Conservation (phyloP, 2,329 filamentous ascomycete genomes). For the Ceratocystis cubensis region DNA sequence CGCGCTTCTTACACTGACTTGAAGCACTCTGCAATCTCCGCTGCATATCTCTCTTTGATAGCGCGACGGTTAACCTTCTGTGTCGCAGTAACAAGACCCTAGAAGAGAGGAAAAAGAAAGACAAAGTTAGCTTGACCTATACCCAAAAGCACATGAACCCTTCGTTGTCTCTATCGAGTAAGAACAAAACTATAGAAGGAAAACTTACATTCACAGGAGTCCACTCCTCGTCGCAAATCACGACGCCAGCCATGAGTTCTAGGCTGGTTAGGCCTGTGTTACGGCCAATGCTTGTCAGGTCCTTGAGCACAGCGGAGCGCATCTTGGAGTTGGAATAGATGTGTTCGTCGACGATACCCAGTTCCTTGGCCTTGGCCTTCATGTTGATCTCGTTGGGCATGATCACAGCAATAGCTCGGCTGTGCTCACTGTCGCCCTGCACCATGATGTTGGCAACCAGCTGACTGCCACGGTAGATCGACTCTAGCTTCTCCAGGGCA, state of each 20-base stretch:
- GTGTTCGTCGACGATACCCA: constrained; percentile 53
- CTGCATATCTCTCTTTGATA: constrained; percentile 39
- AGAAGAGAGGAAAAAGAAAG: background rate
- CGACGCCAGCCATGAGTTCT: constrained; percentile 64
- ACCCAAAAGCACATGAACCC: background rate
- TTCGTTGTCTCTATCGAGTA: background rate
- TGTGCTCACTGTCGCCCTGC: constrained; percentile 61
- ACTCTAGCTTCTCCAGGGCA: constrained; percentile 89
- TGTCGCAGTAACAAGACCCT: constrained; percentile 50
- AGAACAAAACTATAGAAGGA: background rate
- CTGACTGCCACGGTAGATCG: constrained; percentile 69
- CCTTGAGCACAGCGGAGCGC: constrained; percentile 48
- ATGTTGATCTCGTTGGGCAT: constrained; percentile 53
- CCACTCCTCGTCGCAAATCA: constrained; percentile 78
- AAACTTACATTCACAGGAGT: constrained; percentile 66
- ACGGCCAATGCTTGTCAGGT: constrained; percentile 52
- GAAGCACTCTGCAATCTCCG: constrained; percentile 37
- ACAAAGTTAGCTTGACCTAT: constrained; percentile 22
- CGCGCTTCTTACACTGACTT: constrained; percentile 23
- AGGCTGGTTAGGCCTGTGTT: constrained; percentile 55
- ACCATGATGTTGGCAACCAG: constrained; percentile 79
- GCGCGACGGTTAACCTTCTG: constrained; percentile 47
- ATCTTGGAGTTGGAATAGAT: constrained; percentile 58
- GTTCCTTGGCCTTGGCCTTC: constrained; percentile 44
- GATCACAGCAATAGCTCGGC: constrained; percentile 72